Evolutionary conservation across 306 rosid species (phyloP), one percentile per base, ranked within the genome.

Genomic region (Cucumis cinereus): DNA sequence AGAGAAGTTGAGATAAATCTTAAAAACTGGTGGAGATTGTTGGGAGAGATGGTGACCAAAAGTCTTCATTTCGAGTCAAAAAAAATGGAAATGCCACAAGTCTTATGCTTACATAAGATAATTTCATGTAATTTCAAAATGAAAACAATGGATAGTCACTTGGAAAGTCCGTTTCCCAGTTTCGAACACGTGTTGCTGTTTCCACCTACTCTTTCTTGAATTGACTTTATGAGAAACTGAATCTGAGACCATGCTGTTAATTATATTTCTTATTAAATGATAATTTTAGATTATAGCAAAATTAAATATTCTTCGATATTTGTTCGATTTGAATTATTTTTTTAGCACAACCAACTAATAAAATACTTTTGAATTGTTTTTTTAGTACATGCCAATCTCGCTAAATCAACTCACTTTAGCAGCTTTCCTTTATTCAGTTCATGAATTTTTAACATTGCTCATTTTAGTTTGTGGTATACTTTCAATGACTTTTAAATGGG

Each of bases 1-100:
- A 85, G 92, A 89, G 77, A 84, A 88, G 83, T 79, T 92, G 78
- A 77, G 72, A 76, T 40, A 23, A 57, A 56, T n/a, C 10, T 33
- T 12, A 6, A 19, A 9, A 52, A 73, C 28, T 52, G 38, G 16
- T 55, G 3, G 54, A 78, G 54, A 66, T 45, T 40, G 77, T 68
- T 77, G 57, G 33, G 52, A 56, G 67, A 60, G 10, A 28, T 70
- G 75, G 40, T 70, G 41, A 13, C n/a, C 36, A 68, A 14, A 12
- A 41, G 52, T 38, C 16, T 26, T 8, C 23, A 70, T 47, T 23
- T 70, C 15, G 6, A 58, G 64, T 58, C 5, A 1, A 24, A 26
- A 24, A 26, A 59, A 11, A 26, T 22, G 52, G 52, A 22, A 56
- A 1, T 20, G 61, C 61, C 62, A 57, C 11, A 23, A 10, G 62